Evolutionary conservation across 805 yeast genomes (phyloP), one percentile per base, ranked within the genome.

Genomic region (Cyberlindnera xylosilytica): DNA sequence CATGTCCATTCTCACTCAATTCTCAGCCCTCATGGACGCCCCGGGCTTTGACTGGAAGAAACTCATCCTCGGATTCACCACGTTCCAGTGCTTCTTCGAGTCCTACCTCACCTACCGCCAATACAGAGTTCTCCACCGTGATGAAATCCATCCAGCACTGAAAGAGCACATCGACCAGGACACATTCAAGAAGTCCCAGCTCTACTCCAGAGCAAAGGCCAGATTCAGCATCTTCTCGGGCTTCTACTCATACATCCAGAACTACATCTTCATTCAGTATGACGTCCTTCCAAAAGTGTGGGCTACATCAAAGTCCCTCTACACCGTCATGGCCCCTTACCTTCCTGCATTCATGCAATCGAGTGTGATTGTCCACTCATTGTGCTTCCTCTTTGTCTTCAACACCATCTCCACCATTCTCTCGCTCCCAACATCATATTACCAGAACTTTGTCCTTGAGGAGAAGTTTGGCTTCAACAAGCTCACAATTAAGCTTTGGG

Each of bases 391-490:
- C 52, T 66, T 78, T 33, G 70, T 72, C 20, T 68, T 78, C 54
- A 67, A 79, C 24, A 41, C 70, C 19, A 46, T 81, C 34, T 69
- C 81, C 8, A 68, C 81, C 3, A 38, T 87, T 3, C 45, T 79
- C 23, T 70, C 77, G 3, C 61, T 85, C 41, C 99, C 99, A 4
- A 58, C 81, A 18, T 71, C 81, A 9, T 81, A 84, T 61, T 90
- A 89, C 65, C 69, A 76, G 44, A 83, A 84, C 54, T 93, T 93
- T 68, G 90, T 89, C 13, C 72, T 93, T 53, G 99, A 93, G 66
- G 96, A 91, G 62, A 79, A 79, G 64, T 91, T 74, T 57, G 99
- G 99, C 1, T 93, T 93, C 69, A 93, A 93, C 69, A 93, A 93
- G 65, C 73, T 78, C 52, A 91, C 97, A 3, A 47, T 73, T 15